These are phyloP conservation scores for Nicotiana sylvestris DNA, from an alignment of 257 asterid genomes.

Conservation along the genomic window DNA sequence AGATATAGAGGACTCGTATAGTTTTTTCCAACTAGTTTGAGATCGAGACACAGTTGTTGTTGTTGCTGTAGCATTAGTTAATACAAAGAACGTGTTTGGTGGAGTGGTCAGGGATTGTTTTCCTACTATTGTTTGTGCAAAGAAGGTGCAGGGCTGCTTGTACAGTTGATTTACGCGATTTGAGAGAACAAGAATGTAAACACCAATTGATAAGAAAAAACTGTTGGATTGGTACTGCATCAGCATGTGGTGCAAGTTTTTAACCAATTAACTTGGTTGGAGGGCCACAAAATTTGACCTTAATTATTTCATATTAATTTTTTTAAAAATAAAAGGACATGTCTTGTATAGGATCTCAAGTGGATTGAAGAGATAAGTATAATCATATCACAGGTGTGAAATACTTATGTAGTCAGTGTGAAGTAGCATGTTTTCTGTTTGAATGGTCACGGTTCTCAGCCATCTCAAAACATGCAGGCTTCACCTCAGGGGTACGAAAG, in stretches of 20 bases:
- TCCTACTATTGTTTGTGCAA: background rate
- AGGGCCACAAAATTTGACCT: background rate
- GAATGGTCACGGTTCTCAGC: background rate
- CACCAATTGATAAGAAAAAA: background rate
- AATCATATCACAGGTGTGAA: background rate
- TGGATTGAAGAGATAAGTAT: background rate
- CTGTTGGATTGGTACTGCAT: background rate
- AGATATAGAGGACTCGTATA: background rate
- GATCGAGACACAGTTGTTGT: background rate
- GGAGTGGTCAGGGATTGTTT: background rate
- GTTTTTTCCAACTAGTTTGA: background rate
- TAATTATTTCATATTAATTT: too few species aligned
- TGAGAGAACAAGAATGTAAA: background rate
- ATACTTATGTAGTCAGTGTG: background rate
- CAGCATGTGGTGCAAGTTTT: background rate
- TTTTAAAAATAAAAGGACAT: background rate
- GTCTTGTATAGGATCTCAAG: background rate
- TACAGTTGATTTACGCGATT: background rate
- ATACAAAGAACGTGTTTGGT: background rate
- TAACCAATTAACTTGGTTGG: background rate
- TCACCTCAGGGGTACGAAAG: slow-evolving; percentile 13
- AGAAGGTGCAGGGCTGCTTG: background rate
- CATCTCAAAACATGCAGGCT: slow-evolving; percentile 9
- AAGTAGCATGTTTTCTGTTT: background rate
- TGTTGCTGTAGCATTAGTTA: background rate